Base-by-base conservation (phyloP, 192 early-diverging fungal genomes). In the Rhizoclosmatium globosum region DNA sequence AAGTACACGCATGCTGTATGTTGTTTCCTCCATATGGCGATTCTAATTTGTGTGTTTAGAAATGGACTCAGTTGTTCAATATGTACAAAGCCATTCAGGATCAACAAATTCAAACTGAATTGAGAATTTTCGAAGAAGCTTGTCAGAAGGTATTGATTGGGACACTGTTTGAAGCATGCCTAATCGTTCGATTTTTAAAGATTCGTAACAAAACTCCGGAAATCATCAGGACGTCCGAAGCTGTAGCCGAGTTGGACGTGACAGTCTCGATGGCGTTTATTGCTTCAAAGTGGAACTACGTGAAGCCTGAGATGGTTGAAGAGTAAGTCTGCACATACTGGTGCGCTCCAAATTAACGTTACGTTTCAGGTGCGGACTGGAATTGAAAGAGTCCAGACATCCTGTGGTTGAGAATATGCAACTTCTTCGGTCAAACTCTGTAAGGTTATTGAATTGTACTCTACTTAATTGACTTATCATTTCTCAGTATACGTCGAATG, bases 331-430 rank as follows among this genome's bases (percentile, higher is more conserved):
- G 69, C 1, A 53, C 46, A 41, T 61, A 19, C 19, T 45, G 15
- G 38, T 38, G 45, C 68, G 45, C 68, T 2, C 15, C 47, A 64
- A 64, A 13, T 61, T 2, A 23, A 19, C 17, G 15, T 39, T n/a
- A 13, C 57, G 21, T 38, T 23, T 62, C 38, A 62, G 56, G n/a
- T n/a, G 47, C 39, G 77, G 71, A 13, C 2, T 79, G 3, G 86
- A 86, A 13, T 78, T 94, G 7, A 80, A 88, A 53, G 88, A 88
- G 50, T 93, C 88, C 1, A 83, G 94, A 21, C 94, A 95, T 79
- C 92, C 93, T 0, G 91, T 94, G 64, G 91, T 95, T 4, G 92
- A 94, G 72, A 81, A 83, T 9, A 71, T 87, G 31, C 80, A 89
- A 45, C 1, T 71, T 31, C 17, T 80, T 13, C 70, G 84, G 17